Conservation (phyloP, 2,329 filamentous ascomycete genomes). For the Aspergillus pseudotamarii region DNA sequence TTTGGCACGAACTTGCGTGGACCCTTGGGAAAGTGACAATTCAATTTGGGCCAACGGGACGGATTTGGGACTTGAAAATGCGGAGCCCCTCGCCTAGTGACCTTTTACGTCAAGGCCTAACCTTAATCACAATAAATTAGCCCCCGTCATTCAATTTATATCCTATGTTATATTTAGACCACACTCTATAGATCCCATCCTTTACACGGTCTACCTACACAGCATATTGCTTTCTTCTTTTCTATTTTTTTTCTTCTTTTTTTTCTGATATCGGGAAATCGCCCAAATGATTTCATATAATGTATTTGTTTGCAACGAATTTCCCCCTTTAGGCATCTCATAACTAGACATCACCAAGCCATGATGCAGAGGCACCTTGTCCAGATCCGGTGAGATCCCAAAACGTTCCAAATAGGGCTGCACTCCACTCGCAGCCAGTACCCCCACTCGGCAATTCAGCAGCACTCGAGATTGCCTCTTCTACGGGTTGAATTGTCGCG, state of each 20-base stretch:
- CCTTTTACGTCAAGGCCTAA: not conserved
- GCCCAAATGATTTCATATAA: not conserved
- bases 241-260: too few relatives aligned
- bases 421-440: constrained; percentile 24
- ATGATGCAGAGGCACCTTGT: not conserved
- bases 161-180: not conserved
- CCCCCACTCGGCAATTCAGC: constrained; percentile 18
- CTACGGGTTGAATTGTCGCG: not conserved
- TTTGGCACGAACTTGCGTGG: not conserved
- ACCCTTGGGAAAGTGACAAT: not conserved
- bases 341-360: not conserved
- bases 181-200: not conserved
- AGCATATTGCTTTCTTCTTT: too few relatives aligned
- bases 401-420: constrained; percentile 18
- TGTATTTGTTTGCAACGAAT: not conserved
- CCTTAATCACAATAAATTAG: constrained; percentile 4
- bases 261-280: not conserved
- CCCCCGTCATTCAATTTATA: constrained; percentile 3
- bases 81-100: constrained; percentile 26
- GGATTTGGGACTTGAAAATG: constrained; percentile 22
- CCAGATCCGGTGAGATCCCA: not conserved
- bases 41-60: constrained; percentile 17
- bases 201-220: not conserved
- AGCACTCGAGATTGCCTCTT: not conserved
- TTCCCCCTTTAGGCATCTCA: not conserved